Conservation (phyloP, 176 grass and related monocot genomes). For the Triticum dicoccoides region DNA sequence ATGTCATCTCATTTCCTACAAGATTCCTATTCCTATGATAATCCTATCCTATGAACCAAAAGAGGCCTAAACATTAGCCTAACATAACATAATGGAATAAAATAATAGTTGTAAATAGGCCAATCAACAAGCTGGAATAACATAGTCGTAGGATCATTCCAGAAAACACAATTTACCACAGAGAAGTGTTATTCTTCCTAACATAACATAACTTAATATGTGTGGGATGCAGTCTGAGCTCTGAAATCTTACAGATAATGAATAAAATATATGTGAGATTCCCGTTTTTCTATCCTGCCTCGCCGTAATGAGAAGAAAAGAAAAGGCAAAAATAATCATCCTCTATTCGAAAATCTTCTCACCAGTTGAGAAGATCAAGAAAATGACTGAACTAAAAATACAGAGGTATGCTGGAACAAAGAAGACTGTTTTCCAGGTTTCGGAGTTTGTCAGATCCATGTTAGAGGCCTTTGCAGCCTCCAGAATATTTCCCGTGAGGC, state of each 20-base stretch:
- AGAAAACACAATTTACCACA: not conserved
- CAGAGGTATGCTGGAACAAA: slow-evolving; percentile 10
- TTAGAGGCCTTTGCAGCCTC: slow-evolving; percentile 11
- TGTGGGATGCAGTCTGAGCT: slow-evolving; percentile 15
- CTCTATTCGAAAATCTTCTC: slow-evolving; percentile 15
- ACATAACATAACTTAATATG: slow-evolving; percentile 7
- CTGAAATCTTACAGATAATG: slow-evolving; percentile 16
- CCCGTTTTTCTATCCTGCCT: slow-evolving; percentile 23
- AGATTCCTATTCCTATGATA: no score
- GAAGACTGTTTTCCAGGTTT: not conserved
- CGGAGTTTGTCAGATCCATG: not conserved
- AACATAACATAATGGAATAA: no score
- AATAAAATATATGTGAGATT: slow-evolving; percentile 24
- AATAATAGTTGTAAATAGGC: not conserved
- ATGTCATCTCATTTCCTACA: no score
- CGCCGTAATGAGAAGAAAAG: not conserved
- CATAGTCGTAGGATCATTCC: not conserved
- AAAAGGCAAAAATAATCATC: slow-evolving; percentile 2
- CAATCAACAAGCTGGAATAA: not conserved
- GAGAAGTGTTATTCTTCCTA: not conserved
- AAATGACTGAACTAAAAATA: slow-evolving; percentile 20
- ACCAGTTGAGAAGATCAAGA: slow-evolving; percentile 15
- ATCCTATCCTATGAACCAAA: no score
- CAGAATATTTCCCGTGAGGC: slow-evolving; percentile 5
- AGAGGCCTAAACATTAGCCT: no score